phyloP scores from a whole-genome alignment of 1,284 basidiomycete species.

The Kalmanozyma brasiliensis region DNA sequence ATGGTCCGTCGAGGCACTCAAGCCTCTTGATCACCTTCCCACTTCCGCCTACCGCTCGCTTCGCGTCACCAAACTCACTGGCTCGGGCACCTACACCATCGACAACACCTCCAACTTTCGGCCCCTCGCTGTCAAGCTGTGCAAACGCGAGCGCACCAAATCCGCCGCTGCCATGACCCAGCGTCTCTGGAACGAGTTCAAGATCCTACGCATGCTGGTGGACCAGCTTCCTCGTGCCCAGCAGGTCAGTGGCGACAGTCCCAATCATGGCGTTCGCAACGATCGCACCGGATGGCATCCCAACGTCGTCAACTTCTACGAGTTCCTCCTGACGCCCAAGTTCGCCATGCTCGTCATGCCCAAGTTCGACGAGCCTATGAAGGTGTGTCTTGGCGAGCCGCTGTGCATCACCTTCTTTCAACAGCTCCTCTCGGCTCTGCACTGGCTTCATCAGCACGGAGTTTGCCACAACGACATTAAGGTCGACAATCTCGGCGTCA shows the following conservation, averaged over 20 bases:
- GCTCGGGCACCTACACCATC: slow-evolving; percentile 26
- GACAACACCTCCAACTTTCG: slow-evolving; percentile 33
- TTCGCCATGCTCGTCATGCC: slow-evolving; percentile 56
- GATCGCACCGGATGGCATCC: slow-evolving; percentile 50
- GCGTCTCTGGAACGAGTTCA: slow-evolving; percentile 62
- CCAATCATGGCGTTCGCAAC: slow-evolving; percentile 33
- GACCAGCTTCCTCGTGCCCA: slow-evolving; percentile 37
- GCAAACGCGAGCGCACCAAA: slow-evolving; percentile 45
- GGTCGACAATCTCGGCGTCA: slow-evolving; percentile 54
- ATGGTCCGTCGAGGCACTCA: slow-evolving; percentile 34
- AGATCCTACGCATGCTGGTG: slow-evolving; percentile 45
- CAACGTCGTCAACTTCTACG: slow-evolving; percentile 51
- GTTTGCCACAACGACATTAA: slow-evolving; percentile 63
- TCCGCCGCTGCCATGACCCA: slow-evolving; percentile 43
- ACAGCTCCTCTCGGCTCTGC: slow-evolving; percentile 48
- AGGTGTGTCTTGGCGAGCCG: slow-evolving; percentile 50
- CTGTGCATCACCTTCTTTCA: slow-evolving; percentile 51
- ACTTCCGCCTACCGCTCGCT: slow-evolving; percentile 33
- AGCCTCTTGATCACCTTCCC: slow-evolving; percentile 37
- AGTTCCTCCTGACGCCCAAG: slow-evolving; percentile 51
- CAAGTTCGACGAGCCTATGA: slow-evolving; percentile 58
- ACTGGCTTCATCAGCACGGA: slow-evolving; percentile 55
- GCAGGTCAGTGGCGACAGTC: slow-evolving; percentile 34
- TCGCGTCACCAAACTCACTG: slow-evolving; percentile 32
- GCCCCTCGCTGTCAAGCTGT: slow-evolving; percentile 52